Evolutionary conservation across 129 eudicot genomes (phyloP), one percentile per base, ranked within the genome.

Genomic region (Pseudognaphalium luteoalbum): DNA sequence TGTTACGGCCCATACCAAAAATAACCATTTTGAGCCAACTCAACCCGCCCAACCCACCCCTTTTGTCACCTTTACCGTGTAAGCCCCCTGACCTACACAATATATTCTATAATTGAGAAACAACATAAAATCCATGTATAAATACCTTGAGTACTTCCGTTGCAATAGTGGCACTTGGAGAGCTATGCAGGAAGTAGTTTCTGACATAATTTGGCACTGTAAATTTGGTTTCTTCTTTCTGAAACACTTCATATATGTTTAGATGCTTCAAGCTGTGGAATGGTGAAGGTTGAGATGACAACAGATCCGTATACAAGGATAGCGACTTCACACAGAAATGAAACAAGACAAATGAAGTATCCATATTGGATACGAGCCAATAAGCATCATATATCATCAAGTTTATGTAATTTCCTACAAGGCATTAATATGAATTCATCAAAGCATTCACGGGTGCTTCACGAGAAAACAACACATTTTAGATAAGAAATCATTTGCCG

Each of bases 231-330:
- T 16, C 66, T 54, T 60, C 68, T 32, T 19, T 32, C 19, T 33
- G 66, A 30, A 30, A 71, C 63, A 71, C 64, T 57, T 54, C 30
- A 57, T 33, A 20, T 54, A 73, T 37, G 62, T 73, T 59, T 59
- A 73, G 15, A 58, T 58, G 77, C 77, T 73, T 73, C 77, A 73
- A 73, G 77, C 58, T 73, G 68, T 15, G 22, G 57, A 73, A 73
- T 56, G 68, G 67, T 58, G 77, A 73, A 57, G 77, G 57, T 73
- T 58, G 68, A 54, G 56, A 73, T 22, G 66, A 52, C 33, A 57
- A 12, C 37, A 57, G 21, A 58, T 60, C 52, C 14, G 68, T 35
- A 73, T 73, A 58, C 68, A 73, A 35, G 32, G 67, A 73, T 25
- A 73, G 51, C 57, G 12, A 59, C 67, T 72, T 34, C 12, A 25